Conservation (phyloP, 768 basidiomycete genomes). For the Russula sp. region DNA sequence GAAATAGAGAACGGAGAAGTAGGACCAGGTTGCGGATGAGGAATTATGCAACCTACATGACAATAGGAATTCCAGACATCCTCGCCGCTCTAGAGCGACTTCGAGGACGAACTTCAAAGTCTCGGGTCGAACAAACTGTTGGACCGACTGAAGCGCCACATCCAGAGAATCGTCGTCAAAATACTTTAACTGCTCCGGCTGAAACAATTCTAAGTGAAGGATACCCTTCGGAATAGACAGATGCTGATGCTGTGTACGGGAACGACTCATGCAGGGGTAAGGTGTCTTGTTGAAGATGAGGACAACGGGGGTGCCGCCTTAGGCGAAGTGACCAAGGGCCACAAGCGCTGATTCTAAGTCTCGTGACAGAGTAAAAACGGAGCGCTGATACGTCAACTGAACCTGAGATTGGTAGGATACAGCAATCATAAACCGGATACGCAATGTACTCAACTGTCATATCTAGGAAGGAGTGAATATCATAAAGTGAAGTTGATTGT, state of each 20-base stretch:
- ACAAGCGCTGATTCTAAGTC: neutral
- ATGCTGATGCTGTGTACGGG: neutral
- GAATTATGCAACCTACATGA: constrained; percentile 5
- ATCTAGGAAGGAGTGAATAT: too few relatives aligned
- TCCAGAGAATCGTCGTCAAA: neutral
- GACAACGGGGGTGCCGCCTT: too few relatives aligned
- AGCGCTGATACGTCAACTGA: neutral
- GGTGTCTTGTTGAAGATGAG: neutral
- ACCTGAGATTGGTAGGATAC: too few relatives aligned
- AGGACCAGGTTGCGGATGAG: neutral
- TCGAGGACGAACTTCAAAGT: constrained; percentile 9
- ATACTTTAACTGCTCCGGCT: constrained; percentile 7
- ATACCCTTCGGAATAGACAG: neutral
- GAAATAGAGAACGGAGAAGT: neutral
- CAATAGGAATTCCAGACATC: constrained; percentile 13
- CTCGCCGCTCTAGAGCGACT: constrained; percentile 1
- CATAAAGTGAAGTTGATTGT: too few relatives aligned
- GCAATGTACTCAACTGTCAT: too few relatives aligned
- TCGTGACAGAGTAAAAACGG: neutral
- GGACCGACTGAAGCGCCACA: neutral
- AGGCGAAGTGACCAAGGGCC: neutral
- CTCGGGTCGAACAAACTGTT: constrained; percentile 3
- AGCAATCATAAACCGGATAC: too few relatives aligned
- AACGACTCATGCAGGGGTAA: neutral
- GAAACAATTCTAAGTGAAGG: neutral